Evolutionary conservation across 192 early-diverging fungal species (phyloP).

Genomic region (Umbelopsis isabellina): DNA sequence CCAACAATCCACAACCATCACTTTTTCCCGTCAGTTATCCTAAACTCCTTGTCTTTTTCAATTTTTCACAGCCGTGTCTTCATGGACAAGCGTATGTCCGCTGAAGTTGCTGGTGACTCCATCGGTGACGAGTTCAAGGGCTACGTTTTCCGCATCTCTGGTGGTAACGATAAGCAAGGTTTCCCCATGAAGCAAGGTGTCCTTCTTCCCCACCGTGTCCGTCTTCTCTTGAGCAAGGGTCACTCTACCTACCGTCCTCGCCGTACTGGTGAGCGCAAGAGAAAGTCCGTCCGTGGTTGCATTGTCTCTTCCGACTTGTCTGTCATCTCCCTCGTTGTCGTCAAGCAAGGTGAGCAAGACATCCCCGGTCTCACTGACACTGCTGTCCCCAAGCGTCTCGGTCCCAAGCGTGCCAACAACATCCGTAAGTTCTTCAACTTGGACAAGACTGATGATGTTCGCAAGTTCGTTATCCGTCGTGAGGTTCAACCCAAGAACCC

Average conservation of each 20-base stretch:
- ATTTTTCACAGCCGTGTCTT: slow-evolving; percentile 78
- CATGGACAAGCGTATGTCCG: slow-evolving; percentile 97
- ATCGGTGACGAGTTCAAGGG: slow-evolving; percentile 99
- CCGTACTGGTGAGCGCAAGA: slow-evolving; percentile 96
- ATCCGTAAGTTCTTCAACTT: slow-evolving; percentile 99
- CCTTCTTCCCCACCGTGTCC: slow-evolving; percentile 71
- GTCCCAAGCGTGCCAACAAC: slow-evolving; percentile 98
- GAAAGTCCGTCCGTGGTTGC: slow-evolving; percentile 99
- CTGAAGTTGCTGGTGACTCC: slow-evolving; percentile 93
- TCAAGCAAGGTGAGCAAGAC: slow-evolving; percentile 96
- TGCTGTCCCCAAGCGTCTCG: slow-evolving; percentile 94
- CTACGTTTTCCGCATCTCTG: slow-evolving; percentile 99
- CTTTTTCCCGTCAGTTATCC: not conserved
- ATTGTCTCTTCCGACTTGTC: slow-evolving; percentile 95
- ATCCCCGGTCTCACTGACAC: slow-evolving; percentile 96
- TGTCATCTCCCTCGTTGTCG: slow-evolving; percentile 91
- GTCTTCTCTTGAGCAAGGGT: slow-evolving; percentile 86
- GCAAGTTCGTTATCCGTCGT: slow-evolving; percentile 99
- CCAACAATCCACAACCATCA: not conserved
- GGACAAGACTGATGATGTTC: slow-evolving; percentile 98
- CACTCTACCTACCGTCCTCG: slow-evolving; percentile 99
- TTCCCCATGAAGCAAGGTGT: slow-evolving; percentile 99
- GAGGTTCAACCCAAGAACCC: slow-evolving; percentile 89
- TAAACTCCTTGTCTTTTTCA: not conserved
- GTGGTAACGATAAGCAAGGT: slow-evolving; percentile 99